Conservation (phyloP, 2,329 filamentous ascomycete species). For the Pseudogymnoascus sp. region DNA sequence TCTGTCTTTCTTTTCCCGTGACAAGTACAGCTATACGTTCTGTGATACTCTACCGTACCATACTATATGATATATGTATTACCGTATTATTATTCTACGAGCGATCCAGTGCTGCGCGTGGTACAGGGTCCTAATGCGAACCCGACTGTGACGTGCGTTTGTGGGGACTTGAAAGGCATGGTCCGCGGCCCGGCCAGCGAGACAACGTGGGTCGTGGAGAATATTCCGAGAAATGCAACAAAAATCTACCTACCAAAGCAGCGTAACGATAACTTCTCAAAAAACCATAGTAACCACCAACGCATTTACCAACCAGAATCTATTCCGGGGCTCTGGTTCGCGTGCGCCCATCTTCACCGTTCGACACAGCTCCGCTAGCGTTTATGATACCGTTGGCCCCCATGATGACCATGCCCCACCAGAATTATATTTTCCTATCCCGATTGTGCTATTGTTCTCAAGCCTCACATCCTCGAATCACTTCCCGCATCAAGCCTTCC, state of each 20-base stretch:
- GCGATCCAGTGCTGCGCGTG: neutral
- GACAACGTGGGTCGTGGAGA: slow-evolving; percentile 5
- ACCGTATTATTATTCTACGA: neutral
- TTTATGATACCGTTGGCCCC: neutral
- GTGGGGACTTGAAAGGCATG: neutral
- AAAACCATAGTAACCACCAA: neutral
- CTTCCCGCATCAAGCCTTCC: neutral
- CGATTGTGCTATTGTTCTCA: neutral
- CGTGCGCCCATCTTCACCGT: neutral
- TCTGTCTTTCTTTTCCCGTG: neutral
- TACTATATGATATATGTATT: neutral
- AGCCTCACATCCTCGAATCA: neutral
- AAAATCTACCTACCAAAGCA: neutral
- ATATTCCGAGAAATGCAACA: neutral
- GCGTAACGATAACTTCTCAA: neutral
- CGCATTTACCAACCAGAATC: neutral
- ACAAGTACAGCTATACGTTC: neutral
- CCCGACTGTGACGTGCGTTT: neutral
- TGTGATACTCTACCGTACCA: neutral
- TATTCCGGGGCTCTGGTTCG: neutral
- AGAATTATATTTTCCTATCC: neutral
- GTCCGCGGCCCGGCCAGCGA: slow-evolving; percentile 3
- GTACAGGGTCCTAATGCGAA: neutral
- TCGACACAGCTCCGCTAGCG: neutral
- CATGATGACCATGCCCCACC: neutral